Percentiles rank a stretch among this genome's conserved stretches.
These are phyloP conservation scores for Cordyceps militaris DNA, from an alignment of 2,329 filamentous ascomycete species.

Conservation along the genomic window DNA sequence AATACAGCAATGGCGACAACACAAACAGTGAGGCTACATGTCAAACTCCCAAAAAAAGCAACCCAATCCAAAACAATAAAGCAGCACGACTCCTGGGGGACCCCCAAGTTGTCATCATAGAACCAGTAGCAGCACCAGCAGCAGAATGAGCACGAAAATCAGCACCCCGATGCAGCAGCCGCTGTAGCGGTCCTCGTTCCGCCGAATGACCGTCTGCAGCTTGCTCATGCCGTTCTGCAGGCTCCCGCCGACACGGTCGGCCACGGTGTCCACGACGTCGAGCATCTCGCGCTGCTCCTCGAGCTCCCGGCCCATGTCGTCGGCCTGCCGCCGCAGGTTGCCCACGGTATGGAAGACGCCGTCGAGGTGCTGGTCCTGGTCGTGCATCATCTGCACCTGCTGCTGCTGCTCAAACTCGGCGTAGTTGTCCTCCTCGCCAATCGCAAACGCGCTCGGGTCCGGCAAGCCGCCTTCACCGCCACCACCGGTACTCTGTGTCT, in stretches of 20 bases:
- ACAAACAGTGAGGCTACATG: not conserved
- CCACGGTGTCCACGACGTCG: slow-evolving; percentile 74
- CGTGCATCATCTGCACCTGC: slow-evolving; percentile 84
- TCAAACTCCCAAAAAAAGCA: not conserved
- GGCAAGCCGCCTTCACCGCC: slow-evolving; percentile 38
- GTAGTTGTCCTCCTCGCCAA: slow-evolving; percentile 45
- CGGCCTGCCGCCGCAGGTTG: slow-evolving; percentile 80
- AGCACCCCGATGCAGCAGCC: slow-evolving; percentile 87
- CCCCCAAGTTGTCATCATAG: slow-evolving; percentile 32
- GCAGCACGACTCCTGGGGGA: not conserved
- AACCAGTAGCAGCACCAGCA: slow-evolving; percentile 71
- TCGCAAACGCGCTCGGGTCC: slow-evolving; percentile 49
- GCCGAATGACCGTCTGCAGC: slow-evolving; percentile 73
- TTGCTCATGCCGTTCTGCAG: slow-evolving; percentile 81
- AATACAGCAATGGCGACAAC: not conserved
- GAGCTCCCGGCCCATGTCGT: slow-evolving; percentile 92
- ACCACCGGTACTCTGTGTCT: slow-evolving; percentile 38
- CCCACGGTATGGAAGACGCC: slow-evolving; percentile 90
- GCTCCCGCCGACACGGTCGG: slow-evolving; percentile 80
- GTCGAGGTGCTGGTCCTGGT: slow-evolving; percentile 90
- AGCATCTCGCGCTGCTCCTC: slow-evolving; percentile 92
- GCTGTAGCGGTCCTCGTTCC: slow-evolving; percentile 82
- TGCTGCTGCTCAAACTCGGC: slow-evolving; percentile 84
- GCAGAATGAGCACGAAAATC: slow-evolving; percentile 79
- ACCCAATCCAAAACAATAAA: not conserved